Conservation (phyloP, 768 basidiomycete genomes). For the Lactifluus rugatus region DNA sequence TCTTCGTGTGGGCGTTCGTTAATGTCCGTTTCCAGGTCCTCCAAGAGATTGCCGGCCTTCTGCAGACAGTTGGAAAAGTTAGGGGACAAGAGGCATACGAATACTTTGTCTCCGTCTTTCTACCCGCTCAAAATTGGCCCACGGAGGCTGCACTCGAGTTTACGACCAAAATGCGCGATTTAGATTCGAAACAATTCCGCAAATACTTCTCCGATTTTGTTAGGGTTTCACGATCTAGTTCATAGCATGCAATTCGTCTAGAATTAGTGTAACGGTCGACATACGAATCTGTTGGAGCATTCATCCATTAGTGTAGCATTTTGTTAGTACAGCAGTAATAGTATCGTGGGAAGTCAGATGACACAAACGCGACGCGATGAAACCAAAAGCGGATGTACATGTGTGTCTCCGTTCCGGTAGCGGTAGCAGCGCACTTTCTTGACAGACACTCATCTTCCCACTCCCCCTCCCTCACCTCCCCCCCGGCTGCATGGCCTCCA, state of each 20-base stretch:
- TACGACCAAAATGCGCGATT: slow-evolving; percentile 58
- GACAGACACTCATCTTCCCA: not conserved
- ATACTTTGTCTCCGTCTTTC: slow-evolving; percentile 67
- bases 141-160: slow-evolving; percentile 68
- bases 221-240: slow-evolving; percentile 46
- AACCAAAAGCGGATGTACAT: not conserved
- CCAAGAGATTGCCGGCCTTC: slow-evolving; percentile 77
- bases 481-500: slow-evolving; percentile 23
- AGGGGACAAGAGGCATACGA: slow-evolving; percentile 76
- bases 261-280: not conserved
- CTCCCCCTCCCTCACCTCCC: not conserved
- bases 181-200: slow-evolving; percentile 68
- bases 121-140: slow-evolving; percentile 88
- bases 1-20: not conserved
- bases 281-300: not conserved
- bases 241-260: slow-evolving; percentile 9
- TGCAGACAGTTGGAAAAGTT: slow-evolving; percentile 68
- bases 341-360: slow-evolving; percentile 3
- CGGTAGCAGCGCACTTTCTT: not conserved
- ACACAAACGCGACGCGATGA: slow-evolving; percentile 3
- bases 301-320: slow-evolving; percentile 1
- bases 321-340: not conserved
- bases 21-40: slow-evolving; percentile 50
- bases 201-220: slow-evolving; percentile 86
- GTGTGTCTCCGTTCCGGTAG: too few relatives aligned